Base-by-base conservation (phyloP, 345 rosid genomes). In the Citropsis articulata region DNA sequence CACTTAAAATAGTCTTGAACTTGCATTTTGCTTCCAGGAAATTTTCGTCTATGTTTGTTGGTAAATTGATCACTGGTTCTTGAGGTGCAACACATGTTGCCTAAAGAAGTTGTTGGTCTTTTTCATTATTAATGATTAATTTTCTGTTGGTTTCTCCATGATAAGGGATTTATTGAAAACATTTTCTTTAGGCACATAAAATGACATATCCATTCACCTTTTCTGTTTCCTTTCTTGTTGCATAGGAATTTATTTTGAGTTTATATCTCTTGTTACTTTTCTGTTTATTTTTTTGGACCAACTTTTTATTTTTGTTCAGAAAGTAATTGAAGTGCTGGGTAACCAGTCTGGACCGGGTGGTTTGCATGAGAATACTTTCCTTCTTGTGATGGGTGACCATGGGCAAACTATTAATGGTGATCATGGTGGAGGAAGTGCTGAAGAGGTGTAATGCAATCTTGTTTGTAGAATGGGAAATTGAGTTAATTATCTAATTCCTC, bases 361-460 rank as follows among this genome's bases (percentile, higher is more conserved):
- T 28, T 76, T 91, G 66, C 97, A 95, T 83, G 97, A 92, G 85
- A 92, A 83, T 69, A 95, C 96, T 71, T 81, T 91, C 79, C 93
- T 95, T 76, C 86, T 95, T 73, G 98, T 95, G 75, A 92, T 93
- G 97, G 99, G 98, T 79, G 98, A 93, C 79, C 99, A 95, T 83
- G 99, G 99, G 59, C 98, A 95, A 92, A 93, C 99, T 67, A 69
- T 91, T 22, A 92, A 93, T 74, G 99, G 99, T 71, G 99, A 95
- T 90, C 99, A 95, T 87, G 99, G 99, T 60, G 99, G 99, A 81
- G 99, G 98, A 69, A 90, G 93, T 86, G 85, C 94, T 48, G 97
- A 93, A 87, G 97, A 93, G 94, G 99, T 95, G 67, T 66, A 61
- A 48, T 78, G 61, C 67, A 79, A 36, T 82, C 77, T 27, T 65